Evolutionary conservation across 2,329 filamentous ascomycete genomes (phyloP).

Genomic region (Botrytis aclada): DNA sequence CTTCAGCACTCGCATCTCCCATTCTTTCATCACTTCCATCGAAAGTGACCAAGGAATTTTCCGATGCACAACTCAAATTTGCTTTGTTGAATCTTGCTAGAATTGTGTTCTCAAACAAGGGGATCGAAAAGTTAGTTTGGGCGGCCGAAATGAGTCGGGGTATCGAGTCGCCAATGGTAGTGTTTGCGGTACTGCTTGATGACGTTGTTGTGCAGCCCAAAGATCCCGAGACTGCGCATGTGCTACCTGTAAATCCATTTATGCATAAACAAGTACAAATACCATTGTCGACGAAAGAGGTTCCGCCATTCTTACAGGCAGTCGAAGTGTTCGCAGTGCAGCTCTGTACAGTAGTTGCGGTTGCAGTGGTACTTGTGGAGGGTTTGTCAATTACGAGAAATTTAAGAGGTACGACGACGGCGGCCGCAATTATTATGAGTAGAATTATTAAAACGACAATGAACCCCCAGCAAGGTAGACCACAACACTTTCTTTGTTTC

Average conservation of each 20-base stretch:
- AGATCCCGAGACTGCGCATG: constrained; percentile 52
- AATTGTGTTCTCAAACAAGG: constrained; percentile 66
- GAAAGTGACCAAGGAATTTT: constrained; percentile 88
- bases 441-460: constrained; percentile 62
- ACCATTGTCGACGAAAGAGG: constrained; percentile 64
- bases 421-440: constrained; percentile 72
- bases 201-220: constrained; percentile 54
- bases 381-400: constrained; percentile 59
- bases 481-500: constrained; percentile 66
- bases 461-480: constrained; percentile 77
- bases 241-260: constrained; percentile 74
- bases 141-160: constrained; percentile 68
- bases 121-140: constrained; percentile 68
- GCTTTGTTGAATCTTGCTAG: constrained; percentile 72
- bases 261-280: constrained; percentile 84
- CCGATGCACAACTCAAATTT: constrained; percentile 74
- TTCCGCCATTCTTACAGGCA: constrained; percentile 67
- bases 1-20: constrained; percentile 26
- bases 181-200: constrained; percentile 50
- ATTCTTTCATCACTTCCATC: constrained; percentile 47
- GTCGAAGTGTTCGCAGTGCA: constrained; percentile 66
- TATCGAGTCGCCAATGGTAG: constrained; percentile 77
- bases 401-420: constrained; percentile 73
- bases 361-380: constrained; percentile 29
- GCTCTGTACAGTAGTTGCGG: constrained; percentile 22